A percentile compares a stretch with the other conserved stretches of the same genome.
phyloP scores from a whole-genome alignment of 2,329 filamentous ascomycete genomes.

The Phaeophleospora eucalypticola region DNA sequence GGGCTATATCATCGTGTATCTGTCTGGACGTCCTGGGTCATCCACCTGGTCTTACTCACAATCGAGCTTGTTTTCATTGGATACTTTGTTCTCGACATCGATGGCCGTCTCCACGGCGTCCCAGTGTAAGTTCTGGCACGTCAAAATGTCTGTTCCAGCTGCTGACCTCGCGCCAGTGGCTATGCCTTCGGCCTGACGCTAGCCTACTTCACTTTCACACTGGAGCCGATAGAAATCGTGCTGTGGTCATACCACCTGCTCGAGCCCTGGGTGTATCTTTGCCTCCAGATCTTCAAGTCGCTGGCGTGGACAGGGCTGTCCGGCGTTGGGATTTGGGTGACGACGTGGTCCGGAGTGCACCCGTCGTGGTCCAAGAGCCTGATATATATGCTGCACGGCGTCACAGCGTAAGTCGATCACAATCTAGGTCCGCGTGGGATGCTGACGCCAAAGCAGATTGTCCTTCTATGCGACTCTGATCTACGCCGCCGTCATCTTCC shows the following conservation, averaged over 20 bases:
- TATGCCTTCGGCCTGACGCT: slow-evolving; percentile 7
- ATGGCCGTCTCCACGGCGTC: slow-evolving; percentile 2
- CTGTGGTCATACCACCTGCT: slow-evolving; percentile 19
- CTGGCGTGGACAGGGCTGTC: slow-evolving; percentile 15
- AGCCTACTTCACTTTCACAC: slow-evolving; percentile 7
- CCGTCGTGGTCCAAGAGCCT: slow-evolving; percentile 2
- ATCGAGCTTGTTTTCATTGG: slow-evolving; percentile 4
- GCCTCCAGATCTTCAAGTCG: slow-evolving; percentile 18
- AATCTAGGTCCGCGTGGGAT: not conserved
- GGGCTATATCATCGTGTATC: slow-evolving; percentile 5
- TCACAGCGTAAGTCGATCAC: slow-evolving; percentile 7
- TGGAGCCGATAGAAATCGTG: slow-evolving; percentile 18
- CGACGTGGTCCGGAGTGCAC: not conserved
- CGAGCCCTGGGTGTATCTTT: slow-evolving; percentile 18
- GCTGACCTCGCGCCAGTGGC: slow-evolving; percentile 7
- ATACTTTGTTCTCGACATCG: slow-evolving; percentile 5
- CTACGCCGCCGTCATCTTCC: slow-evolving; percentile 8
- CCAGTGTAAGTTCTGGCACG: slow-evolving; percentile 1
- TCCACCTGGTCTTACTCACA: slow-evolving; percentile 8
- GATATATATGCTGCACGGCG: slow-evolving; percentile 2
- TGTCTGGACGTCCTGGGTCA: slow-evolving; percentile 10
- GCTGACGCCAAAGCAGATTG: not conserved
- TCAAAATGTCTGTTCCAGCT: not conserved
- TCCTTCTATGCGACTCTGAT: slow-evolving; percentile 10
- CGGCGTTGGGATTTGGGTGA: slow-evolving; percentile 9